Evolutionary conservation across 129 eudicot species (phyloP).

Genomic region (Lonicera japonica): DNA sequence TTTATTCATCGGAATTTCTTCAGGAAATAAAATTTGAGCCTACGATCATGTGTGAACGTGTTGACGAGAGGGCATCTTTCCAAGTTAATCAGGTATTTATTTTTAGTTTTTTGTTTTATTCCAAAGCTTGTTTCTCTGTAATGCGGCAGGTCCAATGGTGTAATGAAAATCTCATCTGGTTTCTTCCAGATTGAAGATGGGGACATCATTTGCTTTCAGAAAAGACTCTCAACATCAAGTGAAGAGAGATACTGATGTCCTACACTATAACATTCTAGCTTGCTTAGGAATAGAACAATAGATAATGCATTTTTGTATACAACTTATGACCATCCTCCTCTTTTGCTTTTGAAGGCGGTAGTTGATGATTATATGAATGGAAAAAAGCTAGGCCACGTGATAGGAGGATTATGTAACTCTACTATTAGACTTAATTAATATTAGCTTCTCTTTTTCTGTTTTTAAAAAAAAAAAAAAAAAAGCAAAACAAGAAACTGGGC

Average conservation of each 20-base stretch:
- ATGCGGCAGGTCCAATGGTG: neutral
- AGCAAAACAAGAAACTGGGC: no score
- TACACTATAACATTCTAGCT: no score
- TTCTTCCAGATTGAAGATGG: conserved; percentile 75
- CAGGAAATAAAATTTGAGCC: conserved; percentile 99
- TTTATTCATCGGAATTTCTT: neutral
- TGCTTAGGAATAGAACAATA: no score
- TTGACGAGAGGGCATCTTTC: conserved; percentile 69
- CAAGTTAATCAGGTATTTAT: conserved; percentile 81
- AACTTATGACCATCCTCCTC: no score
- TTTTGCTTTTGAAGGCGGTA: no score
- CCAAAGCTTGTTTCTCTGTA: neutral
- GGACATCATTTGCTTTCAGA: conserved; percentile 92
- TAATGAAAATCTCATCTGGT: neutral
- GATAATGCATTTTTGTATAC: no score
- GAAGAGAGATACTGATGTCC: conserved; percentile 53
- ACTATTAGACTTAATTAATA: no score
- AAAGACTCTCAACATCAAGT: conserved; percentile 39
- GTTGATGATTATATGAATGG: no score
- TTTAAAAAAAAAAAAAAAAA: no score
- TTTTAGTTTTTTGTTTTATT: neutral
- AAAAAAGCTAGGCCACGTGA: no score
- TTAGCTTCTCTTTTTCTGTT: no score
- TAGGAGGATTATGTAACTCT: no score
- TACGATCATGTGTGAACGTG: conserved; percentile 84